Base-by-base conservation (phyloP, 225 moss, liverwort and hornwort genomes). In the Polytrichum commune region DNA sequence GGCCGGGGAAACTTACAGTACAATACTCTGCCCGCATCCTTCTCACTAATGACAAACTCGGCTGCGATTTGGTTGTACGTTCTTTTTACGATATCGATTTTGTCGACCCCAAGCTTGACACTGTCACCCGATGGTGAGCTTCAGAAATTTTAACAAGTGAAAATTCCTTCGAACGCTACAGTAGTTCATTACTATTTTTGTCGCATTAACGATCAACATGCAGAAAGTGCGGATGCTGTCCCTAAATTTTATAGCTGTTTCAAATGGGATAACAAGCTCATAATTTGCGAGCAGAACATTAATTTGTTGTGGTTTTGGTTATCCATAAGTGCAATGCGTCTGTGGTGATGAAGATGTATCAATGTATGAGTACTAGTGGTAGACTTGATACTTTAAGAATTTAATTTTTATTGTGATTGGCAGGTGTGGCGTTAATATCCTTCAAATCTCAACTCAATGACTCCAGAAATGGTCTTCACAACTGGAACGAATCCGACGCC, bases 71-170 rank as follows among this genome's bases (percentile, higher is more conserved):
- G 74, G 56, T 63, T 74, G 62, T 69, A 57, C 69, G 69, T 79
- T 54, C 63, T 85, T 26, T 18, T 85, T 58, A 57, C 63, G 57
- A 69, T 77, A 76, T 72, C 71, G 74, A 63, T 76, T 28, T 33
- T 67, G 69, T 54, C 65, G 71, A 71, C 76, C 56, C 73, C 79
- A 58, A 77, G 72, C 66, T 65, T 64, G 60, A 80, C 86, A 67
- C 73, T 86, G 55, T 66, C 86, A 73, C 80, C 80, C 67, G 86
- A 86, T 75, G 86, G 86, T 86, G 68, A 82, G 85, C 30, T 60
- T 64, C 62, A 46, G 46, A 46, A 46, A 16, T 46, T 46, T 13
- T 16, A 13, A 46, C 3, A 46, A 46, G 46, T 4, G 46, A 16
- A 46, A 10, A 13, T 38, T 46, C 46, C 8, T 32, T 16, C 46